Evolutionary conservation across 1,284 basidiomycete species (phyloP), one percentile per base, ranked within the genome.

Genomic region (Ceratobasidium sp.): DNA sequence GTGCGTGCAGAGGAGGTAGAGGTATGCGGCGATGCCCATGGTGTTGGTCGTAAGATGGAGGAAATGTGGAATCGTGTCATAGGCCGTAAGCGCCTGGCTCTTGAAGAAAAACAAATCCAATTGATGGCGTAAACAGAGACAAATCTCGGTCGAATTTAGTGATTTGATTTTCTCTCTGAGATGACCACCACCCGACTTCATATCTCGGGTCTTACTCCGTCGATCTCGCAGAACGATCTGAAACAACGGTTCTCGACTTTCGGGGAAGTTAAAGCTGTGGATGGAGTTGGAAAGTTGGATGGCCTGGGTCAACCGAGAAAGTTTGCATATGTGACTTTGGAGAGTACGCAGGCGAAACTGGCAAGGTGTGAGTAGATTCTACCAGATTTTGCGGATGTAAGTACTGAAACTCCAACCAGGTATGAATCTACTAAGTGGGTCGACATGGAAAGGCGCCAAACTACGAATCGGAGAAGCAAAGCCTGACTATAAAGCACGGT

Each of bases 361-460:
- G 86, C 90, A 9, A 89, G 87, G 86, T 95, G 94, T 94, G 81
- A 80, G 90, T 85, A 81, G 42, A 33, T 13, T 44, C 77, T 68
- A 55, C 75, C 55, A 23, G 0, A 72, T 53, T 78, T 58, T 7
- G 68, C 5, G 53, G 28, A 9, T 4, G 4, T 53, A 2, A 23
- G 6, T 15, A 7, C 10, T 53, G 9, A 55, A 4, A n/a, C 42
- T n/a, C 13, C 55, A 9, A 64, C 3, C 76, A 94, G 93, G 93
- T 84, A 86, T 94, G 84, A 94, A 91, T 82, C 82, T 90, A 3
- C 87, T 95, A 9, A 94, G 92, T 80, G 94, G 94, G 40, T 90
- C 92, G 10, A 93, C 90, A 1, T 95, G 93, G 92, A 95, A 94
- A 84, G 94, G 94, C 20, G 86, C 93, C n/a, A 94, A 92, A 81